Conservation (phyloP, 1,139 yeast genomes). For the Blastobotrys indianensis region DNA sequence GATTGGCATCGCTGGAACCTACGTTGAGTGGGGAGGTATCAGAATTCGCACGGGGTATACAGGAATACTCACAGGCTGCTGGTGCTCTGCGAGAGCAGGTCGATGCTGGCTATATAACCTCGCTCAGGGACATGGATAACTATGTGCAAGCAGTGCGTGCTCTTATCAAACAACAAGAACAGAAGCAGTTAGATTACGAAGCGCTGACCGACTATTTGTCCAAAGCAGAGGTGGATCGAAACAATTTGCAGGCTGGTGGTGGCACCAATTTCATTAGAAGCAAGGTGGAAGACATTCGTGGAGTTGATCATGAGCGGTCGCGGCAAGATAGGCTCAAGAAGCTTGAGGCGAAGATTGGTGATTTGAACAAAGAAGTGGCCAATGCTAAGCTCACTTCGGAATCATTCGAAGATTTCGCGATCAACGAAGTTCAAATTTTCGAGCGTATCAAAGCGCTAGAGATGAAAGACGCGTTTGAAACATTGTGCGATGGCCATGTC, state of each 20-base stretch:
- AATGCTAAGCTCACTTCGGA: constrained; percentile 67
- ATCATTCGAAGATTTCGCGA: constrained; percentile 57
- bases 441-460: constrained; percentile 76
- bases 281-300: constrained; percentile 55
- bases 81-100: constrained; percentile 52
- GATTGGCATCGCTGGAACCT: constrained; percentile 54
- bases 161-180: constrained; percentile 78
- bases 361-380: constrained; percentile 52
- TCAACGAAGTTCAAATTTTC: constrained; percentile 74
- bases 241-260: constrained; percentile 49
- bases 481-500: constrained; percentile 71
- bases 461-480: constrained; percentile 61
- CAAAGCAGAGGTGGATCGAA: constrained; percentile 64
- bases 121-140: constrained; percentile 81
- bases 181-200: constrained; percentile 85
- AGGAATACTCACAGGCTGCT: constrained; percentile 43
- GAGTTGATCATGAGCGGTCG: constrained; percentile 52
- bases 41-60: constrained; percentile 49
- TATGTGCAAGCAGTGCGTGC: constrained; percentile 72
- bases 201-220: constrained; percentile 72
- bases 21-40: constrained; percentile 46
- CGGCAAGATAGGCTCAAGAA: constrained; percentile 48
- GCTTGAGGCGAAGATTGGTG: constrained; percentile 51
- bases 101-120: constrained; percentile 76
- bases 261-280: constrained; percentile 48